These are phyloP conservation scores for Malassezia japonica DNA, from an alignment of 1,284 basidiomycete species.

Conservation along the genomic window DNA sequence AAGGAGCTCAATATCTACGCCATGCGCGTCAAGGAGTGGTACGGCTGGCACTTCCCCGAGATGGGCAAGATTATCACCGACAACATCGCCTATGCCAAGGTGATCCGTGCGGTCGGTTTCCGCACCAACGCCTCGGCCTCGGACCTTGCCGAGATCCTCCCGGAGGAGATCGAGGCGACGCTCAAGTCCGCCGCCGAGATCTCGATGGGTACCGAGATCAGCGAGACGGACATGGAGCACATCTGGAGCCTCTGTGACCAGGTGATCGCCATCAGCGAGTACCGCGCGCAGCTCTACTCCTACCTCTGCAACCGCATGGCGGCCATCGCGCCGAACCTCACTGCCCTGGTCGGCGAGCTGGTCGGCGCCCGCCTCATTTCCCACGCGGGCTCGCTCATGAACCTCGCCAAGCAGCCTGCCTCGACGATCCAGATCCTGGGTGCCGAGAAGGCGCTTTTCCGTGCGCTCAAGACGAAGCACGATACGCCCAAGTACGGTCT, in stretches of 20 bases:
- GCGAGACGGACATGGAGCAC: constrained; percentile 85
- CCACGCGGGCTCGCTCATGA: constrained; percentile 93
- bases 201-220: constrained; percentile 98
- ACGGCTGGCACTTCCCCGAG: constrained; percentile 99
- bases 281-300: constrained; percentile 83
- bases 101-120: constrained; percentile 42
- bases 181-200: constrained; percentile 85
- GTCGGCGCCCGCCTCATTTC: constrained; percentile 91
- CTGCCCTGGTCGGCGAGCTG: constrained; percentile 85
- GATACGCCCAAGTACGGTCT: constrained; percentile 95
- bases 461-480: constrained; percentile 95
- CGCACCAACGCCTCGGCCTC: constrained; percentile 81
- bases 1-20: constrained; percentile 99
- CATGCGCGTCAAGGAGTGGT: constrained; percentile 99
- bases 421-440: constrained; percentile 96
- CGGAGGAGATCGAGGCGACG: constrained; percentile 71
- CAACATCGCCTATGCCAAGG: constrained; percentile 89
- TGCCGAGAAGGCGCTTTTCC: constrained; percentile 95
- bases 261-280: constrained; percentile 87
- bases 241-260: constrained; percentile 93
- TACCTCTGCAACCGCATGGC: constrained; percentile 96
- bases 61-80: constrained; percentile 97
- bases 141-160: constrained; percentile 77
- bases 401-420: constrained; percentile 94
- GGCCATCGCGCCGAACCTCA: constrained; percentile 84